A percentile compares a stretch with the other conserved stretches of the same genome.
Evolutionary conservation across 108 stramenopile species (phyloP).

Genomic region (Nitzschia sp.): DNA sequence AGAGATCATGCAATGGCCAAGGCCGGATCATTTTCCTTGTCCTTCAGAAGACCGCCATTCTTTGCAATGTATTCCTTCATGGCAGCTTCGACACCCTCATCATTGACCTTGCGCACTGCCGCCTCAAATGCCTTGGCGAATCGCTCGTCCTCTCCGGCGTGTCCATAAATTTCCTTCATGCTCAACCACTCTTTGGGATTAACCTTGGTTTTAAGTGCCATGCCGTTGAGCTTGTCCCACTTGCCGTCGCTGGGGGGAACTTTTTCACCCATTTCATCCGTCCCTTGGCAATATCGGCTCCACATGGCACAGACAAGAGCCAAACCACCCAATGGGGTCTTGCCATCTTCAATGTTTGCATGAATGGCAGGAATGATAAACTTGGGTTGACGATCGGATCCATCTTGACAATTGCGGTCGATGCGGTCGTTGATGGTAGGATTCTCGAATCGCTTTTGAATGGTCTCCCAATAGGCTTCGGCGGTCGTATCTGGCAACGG

Average conservation of each 20-base stretch:
- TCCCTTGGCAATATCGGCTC: conserved; percentile 37
- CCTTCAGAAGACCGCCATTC: background rate
- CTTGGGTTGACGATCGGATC: conserved; percentile 40
- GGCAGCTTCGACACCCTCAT: conserved; percentile 17
- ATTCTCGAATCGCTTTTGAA: conserved; percentile 57
- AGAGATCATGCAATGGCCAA: background rate
- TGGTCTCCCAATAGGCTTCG: conserved; percentile 40
- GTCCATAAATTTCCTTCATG: conserved; percentile 23
- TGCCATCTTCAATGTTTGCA: background rate
- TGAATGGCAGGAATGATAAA: conserved; percentile 21
- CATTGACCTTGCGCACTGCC: background rate
- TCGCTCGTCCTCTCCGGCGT: conserved; percentile 1
- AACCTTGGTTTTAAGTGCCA: conserved; percentile 1
- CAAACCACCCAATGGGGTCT: conserved; percentile 8
- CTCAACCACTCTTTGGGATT: conserved; percentile 21
- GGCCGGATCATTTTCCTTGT: conserved; percentile 9
- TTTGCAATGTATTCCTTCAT: conserved; percentile 19
- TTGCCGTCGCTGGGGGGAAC: conserved; percentile 12
- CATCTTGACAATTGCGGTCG: conserved; percentile 48
- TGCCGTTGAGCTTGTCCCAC: conserved; percentile 12
- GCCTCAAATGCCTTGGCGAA: conserved; percentile 17
- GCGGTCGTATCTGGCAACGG: conserved; percentile 55
- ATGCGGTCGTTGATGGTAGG: conserved; percentile 66
- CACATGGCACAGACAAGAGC: conserved; percentile 30
- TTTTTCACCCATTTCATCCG: conserved; percentile 10